Percentiles rank a stretch among this genome's conserved stretches.
Evolutionary conservation across 108 stramenopile genomes (phyloP).

Genomic region (Cyclostephanos tholiformis): DNA sequence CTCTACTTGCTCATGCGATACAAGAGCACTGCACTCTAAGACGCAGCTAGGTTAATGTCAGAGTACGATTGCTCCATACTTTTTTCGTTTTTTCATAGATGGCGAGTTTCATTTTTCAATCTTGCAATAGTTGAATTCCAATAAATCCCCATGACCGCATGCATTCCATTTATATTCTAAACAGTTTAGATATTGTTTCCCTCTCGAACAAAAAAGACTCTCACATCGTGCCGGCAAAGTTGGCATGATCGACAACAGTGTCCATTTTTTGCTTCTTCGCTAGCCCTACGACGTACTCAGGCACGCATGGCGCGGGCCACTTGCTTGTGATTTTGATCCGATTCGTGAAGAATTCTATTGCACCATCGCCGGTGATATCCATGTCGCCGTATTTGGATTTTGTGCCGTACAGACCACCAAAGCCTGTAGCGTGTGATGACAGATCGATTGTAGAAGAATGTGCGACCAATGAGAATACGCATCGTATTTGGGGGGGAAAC

Average conservation of each 20-base stretch:
- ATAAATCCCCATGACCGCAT: too few species aligned
- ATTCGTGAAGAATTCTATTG: conserved; percentile 96
- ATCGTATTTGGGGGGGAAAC: not conserved
- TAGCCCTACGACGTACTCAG: conserved; percentile 36
- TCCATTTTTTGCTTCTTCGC: conserved; percentile 24
- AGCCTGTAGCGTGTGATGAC: not conserved
- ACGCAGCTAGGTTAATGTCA: too few species aligned
- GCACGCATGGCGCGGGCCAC: conserved; percentile 65
- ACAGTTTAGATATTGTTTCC: not conserved
- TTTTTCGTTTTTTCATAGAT: too few species aligned
- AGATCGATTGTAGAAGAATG: not conserved
- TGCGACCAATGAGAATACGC: not conserved
- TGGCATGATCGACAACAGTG: conserved; percentile 48
- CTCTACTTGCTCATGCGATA: too few species aligned
- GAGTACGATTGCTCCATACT: too few species aligned
- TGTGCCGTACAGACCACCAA: conserved; percentile 73
- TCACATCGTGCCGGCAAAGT: conserved; percentile 72
- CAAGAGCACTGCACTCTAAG: too few species aligned
- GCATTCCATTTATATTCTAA: not conserved
- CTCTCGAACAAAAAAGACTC: not conserved
- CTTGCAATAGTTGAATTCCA: too few species aligned
- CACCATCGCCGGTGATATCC: conserved; percentile 97
- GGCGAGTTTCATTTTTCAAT: not conserved
- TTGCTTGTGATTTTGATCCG: conserved; percentile 94
- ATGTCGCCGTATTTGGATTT: conserved; percentile 93